Conservation (phyloP, 768 basidiomycete genomes). For the Suillus plorans region DNA sequence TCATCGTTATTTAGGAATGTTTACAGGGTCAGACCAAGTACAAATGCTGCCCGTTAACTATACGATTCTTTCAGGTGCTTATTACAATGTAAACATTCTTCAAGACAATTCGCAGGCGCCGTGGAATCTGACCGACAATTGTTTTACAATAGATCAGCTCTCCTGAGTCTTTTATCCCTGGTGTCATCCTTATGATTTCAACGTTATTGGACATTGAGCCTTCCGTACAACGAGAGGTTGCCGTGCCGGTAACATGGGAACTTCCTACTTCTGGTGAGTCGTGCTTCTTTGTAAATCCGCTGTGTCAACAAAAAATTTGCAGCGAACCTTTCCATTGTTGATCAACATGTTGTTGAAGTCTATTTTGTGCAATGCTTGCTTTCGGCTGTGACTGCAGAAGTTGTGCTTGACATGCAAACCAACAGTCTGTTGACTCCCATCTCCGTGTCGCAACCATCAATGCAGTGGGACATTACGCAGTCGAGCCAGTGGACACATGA, state of each 20-base stretch:
- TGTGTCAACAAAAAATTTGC: not conserved
- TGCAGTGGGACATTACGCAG: not conserved
- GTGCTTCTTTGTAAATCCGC: not conserved
- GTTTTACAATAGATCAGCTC: too few relatives aligned
- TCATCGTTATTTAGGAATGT: not conserved
- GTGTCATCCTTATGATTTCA: not conserved
- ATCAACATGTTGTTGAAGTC: not conserved
- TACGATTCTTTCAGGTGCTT: too few relatives aligned
- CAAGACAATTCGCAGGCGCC: too few relatives aligned
- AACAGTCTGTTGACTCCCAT: not conserved
- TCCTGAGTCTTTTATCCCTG: not conserved
- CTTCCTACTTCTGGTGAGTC: not conserved
- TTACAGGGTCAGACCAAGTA: not conserved
- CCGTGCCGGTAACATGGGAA: not conserved
- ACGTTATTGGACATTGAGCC: not conserved
- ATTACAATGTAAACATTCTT: not conserved
- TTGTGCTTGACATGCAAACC: not conserved
- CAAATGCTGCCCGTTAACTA: too few relatives aligned
- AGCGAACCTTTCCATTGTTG: not conserved
- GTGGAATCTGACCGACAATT: not conserved
- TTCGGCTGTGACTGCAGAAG: not conserved
- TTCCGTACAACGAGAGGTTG: not conserved
- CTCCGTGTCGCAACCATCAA: not conserved
- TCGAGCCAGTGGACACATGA: not conserved
- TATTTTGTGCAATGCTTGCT: not conserved